Conservation (phyloP, 768 basidiomycete genomes). For the Lactarius quietus region DNA sequence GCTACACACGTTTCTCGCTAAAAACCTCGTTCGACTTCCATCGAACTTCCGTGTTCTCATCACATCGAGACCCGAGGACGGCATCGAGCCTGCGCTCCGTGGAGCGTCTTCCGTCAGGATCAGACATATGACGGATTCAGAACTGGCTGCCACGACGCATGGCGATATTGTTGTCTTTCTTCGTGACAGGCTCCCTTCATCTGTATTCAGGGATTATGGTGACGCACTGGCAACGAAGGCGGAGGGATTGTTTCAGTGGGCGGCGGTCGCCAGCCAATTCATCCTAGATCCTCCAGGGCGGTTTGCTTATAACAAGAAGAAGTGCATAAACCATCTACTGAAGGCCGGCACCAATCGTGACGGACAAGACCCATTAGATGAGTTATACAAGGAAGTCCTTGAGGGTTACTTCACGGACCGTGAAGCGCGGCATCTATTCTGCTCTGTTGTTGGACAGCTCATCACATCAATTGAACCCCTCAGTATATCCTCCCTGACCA, state of each 20-base stretch:
- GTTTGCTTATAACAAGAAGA: neutral
- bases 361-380: neutral
- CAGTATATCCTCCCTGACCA: neutral
- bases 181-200: neutral
- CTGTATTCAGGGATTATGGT: neutral
- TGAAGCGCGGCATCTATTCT: neutral
- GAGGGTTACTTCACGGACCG: neutral
- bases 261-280: neutral
- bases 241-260: neutral
- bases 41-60: neutral
- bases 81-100: neutral
- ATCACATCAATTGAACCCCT: neutral
- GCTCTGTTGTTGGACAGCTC: slow-evolving; percentile 3
- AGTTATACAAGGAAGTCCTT: neutral
- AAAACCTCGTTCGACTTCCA: neutral
- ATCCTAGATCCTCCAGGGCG: neutral
- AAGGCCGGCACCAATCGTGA: neutral
- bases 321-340: neutral
- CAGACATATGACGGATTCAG: neutral
- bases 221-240: neutral
- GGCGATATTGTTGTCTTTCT: neutral
- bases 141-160: neutral
- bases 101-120: neutral
- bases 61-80: neutral
- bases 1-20: neutral